A percentile compares a stretch with the other conserved stretches of the same genome.
phyloP scores from a whole-genome alignment of 2,329 filamentous ascomycete genomes.

The Acarospora socialis region DNA sequence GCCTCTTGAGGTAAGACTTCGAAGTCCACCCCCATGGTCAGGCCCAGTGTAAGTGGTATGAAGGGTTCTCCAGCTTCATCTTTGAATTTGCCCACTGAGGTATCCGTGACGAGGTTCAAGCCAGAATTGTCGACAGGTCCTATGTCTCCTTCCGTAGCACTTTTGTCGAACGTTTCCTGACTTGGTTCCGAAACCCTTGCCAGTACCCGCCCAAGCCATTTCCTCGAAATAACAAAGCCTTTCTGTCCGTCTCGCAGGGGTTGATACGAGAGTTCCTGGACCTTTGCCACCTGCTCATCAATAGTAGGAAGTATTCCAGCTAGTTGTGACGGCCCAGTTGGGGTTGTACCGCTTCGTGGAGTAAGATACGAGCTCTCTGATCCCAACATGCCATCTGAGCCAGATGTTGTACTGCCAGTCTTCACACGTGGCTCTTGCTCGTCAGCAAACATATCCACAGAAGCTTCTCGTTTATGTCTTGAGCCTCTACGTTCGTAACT shows the following conservation, averaged over 20 bases:
- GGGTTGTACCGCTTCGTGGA: slow-evolving; percentile 25
- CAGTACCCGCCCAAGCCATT: slow-evolving; percentile 64
- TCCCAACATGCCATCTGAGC: slow-evolving; percentile 18
- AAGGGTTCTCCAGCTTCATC: slow-evolving; percentile 41
- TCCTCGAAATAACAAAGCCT: slow-evolving; percentile 63
- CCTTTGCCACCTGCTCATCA: slow-evolving; percentile 60
- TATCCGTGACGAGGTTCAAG: slow-evolving; percentile 49
- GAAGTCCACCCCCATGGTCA: slow-evolving; percentile 52
- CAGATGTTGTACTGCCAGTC: slow-evolving; percentile 18
- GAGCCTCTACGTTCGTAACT: slow-evolving; percentile 4
- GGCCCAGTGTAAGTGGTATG: slow-evolving; percentile 57
- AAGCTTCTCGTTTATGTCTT: slow-evolving; percentile 20
- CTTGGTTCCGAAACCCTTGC: slow-evolving; percentile 48
- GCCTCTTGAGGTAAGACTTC: slow-evolving; percentile 64
- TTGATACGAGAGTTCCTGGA: slow-evolving; percentile 43
- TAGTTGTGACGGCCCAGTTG: slow-evolving; percentile 18
- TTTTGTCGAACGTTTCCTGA: slow-evolving; percentile 42
- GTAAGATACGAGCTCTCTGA: slow-evolving; percentile 19
- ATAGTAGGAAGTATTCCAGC: slow-evolving; percentile 30
- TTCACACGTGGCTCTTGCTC: slow-evolving; percentile 17
- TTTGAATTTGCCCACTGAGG: slow-evolving; percentile 23
- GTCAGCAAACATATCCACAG: slow-evolving; percentile 30
- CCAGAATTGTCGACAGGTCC: slow-evolving; percentile 81
- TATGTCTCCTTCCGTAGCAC: slow-evolving; percentile 47
- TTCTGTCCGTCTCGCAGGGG: slow-evolving; percentile 55